Evolutionary conservation across 345 rosid species (phyloP).

Genomic region (Hirschfeldia incana): DNA sequence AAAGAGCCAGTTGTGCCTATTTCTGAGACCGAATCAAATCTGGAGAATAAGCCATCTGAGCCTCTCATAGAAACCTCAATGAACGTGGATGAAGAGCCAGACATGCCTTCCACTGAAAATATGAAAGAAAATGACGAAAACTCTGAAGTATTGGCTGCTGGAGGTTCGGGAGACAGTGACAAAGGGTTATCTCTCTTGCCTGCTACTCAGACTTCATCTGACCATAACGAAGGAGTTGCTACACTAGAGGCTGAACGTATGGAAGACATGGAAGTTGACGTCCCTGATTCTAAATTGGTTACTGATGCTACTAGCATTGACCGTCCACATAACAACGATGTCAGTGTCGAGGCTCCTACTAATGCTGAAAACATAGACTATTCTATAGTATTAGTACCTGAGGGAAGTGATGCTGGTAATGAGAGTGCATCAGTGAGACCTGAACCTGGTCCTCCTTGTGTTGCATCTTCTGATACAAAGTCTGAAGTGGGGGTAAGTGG

Average conservation of each 20-base stretch:
- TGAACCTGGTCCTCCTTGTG: slow-evolving; percentile 36
- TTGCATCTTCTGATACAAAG: slow-evolving; percentile 42
- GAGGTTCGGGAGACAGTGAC: slow-evolving; percentile 13
- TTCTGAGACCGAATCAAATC: slow-evolving; percentile 21
- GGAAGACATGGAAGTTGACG: slow-evolving; percentile 32
- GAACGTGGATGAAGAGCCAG: slow-evolving; percentile 20
- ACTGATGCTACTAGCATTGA: slow-evolving; percentile 29
- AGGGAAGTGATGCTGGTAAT: slow-evolving; percentile 35
- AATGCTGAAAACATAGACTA: slow-evolving; percentile 34
- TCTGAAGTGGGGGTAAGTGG: slow-evolving; percentile 38
- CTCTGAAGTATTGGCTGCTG: slow-evolving; percentile 31
- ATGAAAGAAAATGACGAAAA: slow-evolving; percentile 27
- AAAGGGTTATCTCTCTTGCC: slow-evolving; percentile 28
- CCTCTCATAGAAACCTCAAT: slow-evolving; percentile 25
- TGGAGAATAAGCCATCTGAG: slow-evolving; percentile 24
- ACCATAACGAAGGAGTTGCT: slow-evolving; percentile 25
- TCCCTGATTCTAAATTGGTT: slow-evolving; percentile 29
- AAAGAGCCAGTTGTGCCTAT: slow-evolving; percentile 17
- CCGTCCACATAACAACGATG: slow-evolving; percentile 23
- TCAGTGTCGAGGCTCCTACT: slow-evolving; percentile 29
- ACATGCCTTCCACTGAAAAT: slow-evolving; percentile 19
- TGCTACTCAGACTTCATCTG: slow-evolving; percentile 28
- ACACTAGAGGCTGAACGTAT: slow-evolving; percentile 25
- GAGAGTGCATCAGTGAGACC: slow-evolving; percentile 20
- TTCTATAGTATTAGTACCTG: slow-evolving; percentile 30